Conservation (phyloP, 768 basidiomycete species). For the Hypsizygus marmoreus region DNA sequence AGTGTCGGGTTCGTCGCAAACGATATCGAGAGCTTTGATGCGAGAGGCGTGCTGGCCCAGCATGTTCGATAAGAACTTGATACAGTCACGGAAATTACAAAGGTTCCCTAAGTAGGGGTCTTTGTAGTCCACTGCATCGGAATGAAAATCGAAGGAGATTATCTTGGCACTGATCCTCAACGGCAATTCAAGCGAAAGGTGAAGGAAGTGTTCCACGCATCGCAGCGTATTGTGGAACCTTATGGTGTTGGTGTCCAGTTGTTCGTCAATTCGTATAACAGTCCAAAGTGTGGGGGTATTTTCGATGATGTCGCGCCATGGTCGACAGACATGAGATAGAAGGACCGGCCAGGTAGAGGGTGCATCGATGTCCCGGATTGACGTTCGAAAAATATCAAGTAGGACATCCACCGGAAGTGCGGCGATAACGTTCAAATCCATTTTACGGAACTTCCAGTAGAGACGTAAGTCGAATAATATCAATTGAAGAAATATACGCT, state of each 20-base stretch:
- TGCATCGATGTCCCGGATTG: not conserved
- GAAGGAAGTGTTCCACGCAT: not conserved
- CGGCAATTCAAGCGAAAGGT: not conserved
- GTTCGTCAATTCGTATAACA: not conserved
- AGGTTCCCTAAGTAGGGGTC: not conserved
- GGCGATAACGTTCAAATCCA: not conserved
- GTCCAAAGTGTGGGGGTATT: constrained; percentile 1
- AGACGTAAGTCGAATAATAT: not conserved
- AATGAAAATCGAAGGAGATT: not conserved
- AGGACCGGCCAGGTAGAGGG: not conserved
- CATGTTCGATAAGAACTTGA: not conserved
- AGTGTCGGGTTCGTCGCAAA: not conserved
- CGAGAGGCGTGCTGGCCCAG: constrained; percentile 1
- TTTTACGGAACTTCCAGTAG: not conserved
- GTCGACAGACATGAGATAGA: not conserved
- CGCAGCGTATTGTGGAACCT: not conserved
- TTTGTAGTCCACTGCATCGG: not conserved
- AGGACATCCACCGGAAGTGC: not conserved
- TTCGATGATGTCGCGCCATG: not conserved
- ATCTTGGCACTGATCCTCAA: not conserved
- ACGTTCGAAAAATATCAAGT: not conserved
- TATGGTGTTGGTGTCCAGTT: not conserved
- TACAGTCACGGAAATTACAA: not conserved
- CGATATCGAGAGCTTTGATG: not conserved
- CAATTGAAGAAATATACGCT: not conserved